A percentile compares a stretch with the other conserved stretches of the same genome.
Conservation (phyloP, 371 early-diverging fungal species). For the Mucor sp. region DNA sequence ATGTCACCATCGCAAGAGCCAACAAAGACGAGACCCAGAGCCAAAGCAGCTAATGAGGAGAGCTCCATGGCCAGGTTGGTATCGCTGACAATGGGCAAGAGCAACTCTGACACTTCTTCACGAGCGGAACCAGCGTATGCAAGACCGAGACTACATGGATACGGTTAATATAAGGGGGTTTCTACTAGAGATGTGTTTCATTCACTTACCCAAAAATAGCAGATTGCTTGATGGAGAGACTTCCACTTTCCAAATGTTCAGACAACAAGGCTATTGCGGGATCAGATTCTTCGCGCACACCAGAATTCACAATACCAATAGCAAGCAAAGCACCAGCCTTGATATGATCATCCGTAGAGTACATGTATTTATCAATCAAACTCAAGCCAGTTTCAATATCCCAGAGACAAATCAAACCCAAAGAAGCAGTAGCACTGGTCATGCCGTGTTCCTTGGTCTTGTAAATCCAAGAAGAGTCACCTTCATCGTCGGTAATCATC, state of each 20-base stretch:
- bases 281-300: slow-evolving; percentile 91
- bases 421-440: slow-evolving; percentile 93
- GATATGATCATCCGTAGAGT: slow-evolving; percentile 85
- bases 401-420: slow-evolving; percentile 94
- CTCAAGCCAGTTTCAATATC: slow-evolving; percentile 90
- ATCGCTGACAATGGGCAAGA: slow-evolving; percentile 86
- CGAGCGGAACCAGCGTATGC: slow-evolving; percentile 94
- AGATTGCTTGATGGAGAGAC: slow-evolving; percentile 53
- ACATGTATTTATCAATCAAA: slow-evolving; percentile 92
- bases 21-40: slow-evolving; percentile 91
- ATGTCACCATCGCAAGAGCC: slow-evolving; percentile 94
- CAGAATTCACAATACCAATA: slow-evolving; percentile 89
- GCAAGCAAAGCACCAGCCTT: slow-evolving; percentile 97
- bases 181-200: background rate
- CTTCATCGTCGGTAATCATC: slow-evolving; percentile 72
- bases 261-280: slow-evolving; percentile 91
- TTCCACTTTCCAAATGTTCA: slow-evolving; percentile 76
- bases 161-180: background rate
- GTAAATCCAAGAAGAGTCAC: slow-evolving; percentile 84
- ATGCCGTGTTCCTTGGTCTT: slow-evolving; percentile 97
- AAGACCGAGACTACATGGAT: slow-evolving; percentile 75
- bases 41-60: slow-evolving; percentile 86
- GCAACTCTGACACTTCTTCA: slow-evolving; percentile 81
- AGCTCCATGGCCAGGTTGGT: slow-evolving; percentile 87
- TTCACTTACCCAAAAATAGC: slow-evolving; percentile 69